These are phyloP conservation scores for Epichloe baconii DNA, from an alignment of 2,329 filamentous ascomycete genomes.

Conservation along the genomic window DNA sequence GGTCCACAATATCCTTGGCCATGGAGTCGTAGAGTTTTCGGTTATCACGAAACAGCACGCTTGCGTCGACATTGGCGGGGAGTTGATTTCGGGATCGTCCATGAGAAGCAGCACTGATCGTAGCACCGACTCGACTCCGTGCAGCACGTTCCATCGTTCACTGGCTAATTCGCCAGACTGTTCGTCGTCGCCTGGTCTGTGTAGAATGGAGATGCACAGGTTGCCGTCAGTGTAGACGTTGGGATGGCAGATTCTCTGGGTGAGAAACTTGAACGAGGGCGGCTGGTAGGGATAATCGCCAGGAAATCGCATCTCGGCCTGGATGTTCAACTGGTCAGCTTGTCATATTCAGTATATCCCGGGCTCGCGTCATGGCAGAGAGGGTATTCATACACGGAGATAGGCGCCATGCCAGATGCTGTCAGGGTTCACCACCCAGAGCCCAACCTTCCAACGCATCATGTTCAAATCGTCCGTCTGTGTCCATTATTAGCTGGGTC, in stretches of 20 bases:
- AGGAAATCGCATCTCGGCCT: slow-evolving; percentile 78
- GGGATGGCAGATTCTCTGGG: slow-evolving; percentile 69
- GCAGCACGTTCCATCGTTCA: slow-evolving; percentile 88
- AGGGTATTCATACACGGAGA: slow-evolving; percentile 44
- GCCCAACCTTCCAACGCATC: slow-evolving; percentile 72
- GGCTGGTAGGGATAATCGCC: slow-evolving; percentile 82
- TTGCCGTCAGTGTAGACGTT: slow-evolving; percentile 88
- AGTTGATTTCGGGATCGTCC: slow-evolving; percentile 86
- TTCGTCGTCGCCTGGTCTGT: slow-evolving; percentile 79
- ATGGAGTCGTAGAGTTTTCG: slow-evolving; percentile 54
- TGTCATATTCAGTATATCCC: background rate
- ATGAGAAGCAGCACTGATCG: slow-evolving; percentile 85
- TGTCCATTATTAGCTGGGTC: background rate
- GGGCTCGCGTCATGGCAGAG: slow-evolving; percentile 5
- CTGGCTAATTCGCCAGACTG: slow-evolving; percentile 83
- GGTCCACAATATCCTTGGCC: slow-evolving; percentile 57
- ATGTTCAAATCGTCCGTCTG: slow-evolving; percentile 72
- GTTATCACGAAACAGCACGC: slow-evolving; percentile 69
- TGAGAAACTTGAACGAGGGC: slow-evolving; percentile 74
- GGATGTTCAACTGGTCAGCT: background rate
- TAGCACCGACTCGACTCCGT: slow-evolving; percentile 88
- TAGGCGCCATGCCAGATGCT: slow-evolving; percentile 89
- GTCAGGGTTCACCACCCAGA: slow-evolving; percentile 87
- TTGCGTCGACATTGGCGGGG: slow-evolving; percentile 92
- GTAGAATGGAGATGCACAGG: slow-evolving; percentile 93